phyloP scores from a whole-genome alignment of 169 alveolate species.

The Condylostoma magnum region DNA sequence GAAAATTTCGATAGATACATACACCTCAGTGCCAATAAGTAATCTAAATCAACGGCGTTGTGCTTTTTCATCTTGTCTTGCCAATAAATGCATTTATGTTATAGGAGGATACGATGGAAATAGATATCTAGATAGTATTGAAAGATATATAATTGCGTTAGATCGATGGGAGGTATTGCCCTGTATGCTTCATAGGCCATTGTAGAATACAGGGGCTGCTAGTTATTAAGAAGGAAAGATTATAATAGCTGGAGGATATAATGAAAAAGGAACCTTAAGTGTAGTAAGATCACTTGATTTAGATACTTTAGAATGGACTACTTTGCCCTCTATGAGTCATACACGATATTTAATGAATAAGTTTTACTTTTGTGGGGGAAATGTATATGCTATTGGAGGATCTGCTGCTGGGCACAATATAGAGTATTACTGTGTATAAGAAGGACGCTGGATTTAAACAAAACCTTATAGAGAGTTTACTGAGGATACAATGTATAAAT shows the following conservation, averaged over 20 bases:
- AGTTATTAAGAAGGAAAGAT: conserved; percentile 46
- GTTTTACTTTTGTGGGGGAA: conserved; percentile 46
- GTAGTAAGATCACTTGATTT: conserved; percentile 47
- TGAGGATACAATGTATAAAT: conserved; percentile 35
- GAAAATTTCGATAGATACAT: conserved; percentile 23
- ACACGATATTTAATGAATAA: conserved; percentile 63
- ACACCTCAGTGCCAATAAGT: conserved; percentile 32
- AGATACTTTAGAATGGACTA: conserved; percentile 55
- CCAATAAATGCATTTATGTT: conserved; percentile 48
- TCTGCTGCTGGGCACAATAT: conserved; percentile 32
- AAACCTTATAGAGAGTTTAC: conserved; percentile 28
- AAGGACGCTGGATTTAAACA: conserved; percentile 14
- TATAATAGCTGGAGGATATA: conserved; percentile 65
- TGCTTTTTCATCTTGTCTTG: conserved; percentile 57
- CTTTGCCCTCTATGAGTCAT: conserved; percentile 51
- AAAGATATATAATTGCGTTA: conserved; percentile 37
- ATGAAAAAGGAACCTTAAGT: conserved; percentile 54
- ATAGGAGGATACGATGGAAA: conserved; percentile 69
- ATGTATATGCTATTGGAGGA: conserved; percentile 67
- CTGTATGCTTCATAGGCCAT: conserved; percentile 43
- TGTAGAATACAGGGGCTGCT: conserved; percentile 59
- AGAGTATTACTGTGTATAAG: conserved; percentile 16
- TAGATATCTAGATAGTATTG: conserved; percentile 56
- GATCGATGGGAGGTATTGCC: conserved; percentile 40
- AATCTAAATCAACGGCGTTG: conserved; percentile 54